Base-by-base conservation (phyloP, 805 yeast species). In the Lipomyces kockii region DNA sequence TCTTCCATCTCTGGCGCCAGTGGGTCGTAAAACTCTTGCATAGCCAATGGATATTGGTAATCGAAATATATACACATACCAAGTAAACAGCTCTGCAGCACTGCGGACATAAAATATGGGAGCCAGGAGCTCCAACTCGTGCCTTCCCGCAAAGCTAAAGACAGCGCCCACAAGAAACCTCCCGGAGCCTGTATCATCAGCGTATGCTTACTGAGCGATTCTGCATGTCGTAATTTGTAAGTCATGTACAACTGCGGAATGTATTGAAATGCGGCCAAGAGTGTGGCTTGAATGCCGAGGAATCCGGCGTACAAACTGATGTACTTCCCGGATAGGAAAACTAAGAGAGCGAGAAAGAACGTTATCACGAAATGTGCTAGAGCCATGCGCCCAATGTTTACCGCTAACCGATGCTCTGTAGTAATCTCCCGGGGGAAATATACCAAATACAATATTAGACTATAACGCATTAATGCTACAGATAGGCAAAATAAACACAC, bases 101-200 rank as follows among this genome's bases (percentile, higher is more conserved):
- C 68, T 0, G 94, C 93, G 0, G 96, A 92, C 0, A 87, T 83
- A 57, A 90, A 82, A 73, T 88, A 89, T 9, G 96, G 91, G 52
- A 91, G 75, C 96, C 97, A 91, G 12, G 92, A 86, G 72, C 94
- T 88, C 97, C 97, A 91, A 69, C 85, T 85, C 0, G 94, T 85
- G 7, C 91, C 95, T 55, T 89, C 89, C 58, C 92, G 86, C 67
- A 85, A 76, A 63, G 86, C 89, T 62, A 91, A 80, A 0, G 90
- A 86, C n/a, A 86, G 82, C 1, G 95, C 85, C 90, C 94, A 91
- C 1, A 91, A 65, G 70, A 84, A 89, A 20, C 97, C 97, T 17
- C 97, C 97, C 0, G 97, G 97, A 22, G 96, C 90, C 76, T 91
- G 97, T 70, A 92, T 83, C 55, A 87, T 79, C 94, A 91, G 89